These are phyloP conservation scores for Noccaea caerulescens DNA, from an alignment of 345 rosid species.

Conservation along the genomic window DNA sequence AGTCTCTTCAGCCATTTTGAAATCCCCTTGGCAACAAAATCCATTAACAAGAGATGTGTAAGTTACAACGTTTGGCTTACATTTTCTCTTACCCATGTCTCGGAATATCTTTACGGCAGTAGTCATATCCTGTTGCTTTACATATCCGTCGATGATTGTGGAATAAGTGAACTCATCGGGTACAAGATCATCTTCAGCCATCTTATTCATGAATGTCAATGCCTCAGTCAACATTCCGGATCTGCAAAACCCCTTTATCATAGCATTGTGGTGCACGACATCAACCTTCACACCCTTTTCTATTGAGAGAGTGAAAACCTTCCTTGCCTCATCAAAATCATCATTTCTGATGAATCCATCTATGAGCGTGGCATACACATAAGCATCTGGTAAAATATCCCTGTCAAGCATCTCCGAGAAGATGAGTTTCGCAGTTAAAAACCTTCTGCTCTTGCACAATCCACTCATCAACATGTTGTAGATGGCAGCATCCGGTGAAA, in stretches of 20 bases:
- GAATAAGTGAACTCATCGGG: constrained; percentile 86
- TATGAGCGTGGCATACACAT: constrained; percentile 68
- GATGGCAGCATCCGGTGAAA: constrained; percentile 74
- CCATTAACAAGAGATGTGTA: constrained; percentile 79
- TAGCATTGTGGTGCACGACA: constrained; percentile 69
- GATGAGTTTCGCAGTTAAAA: constrained; percentile 65
- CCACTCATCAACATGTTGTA: constrained; percentile 88
- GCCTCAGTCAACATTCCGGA: constrained; percentile 74
- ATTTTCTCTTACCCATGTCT: constrained; percentile 61
- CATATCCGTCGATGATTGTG: constrained; percentile 74
- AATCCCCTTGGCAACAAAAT: constrained; percentile 63
- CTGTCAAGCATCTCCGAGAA: constrained; percentile 77
- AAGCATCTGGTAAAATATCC: constrained; percentile 66
- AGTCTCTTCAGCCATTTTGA: constrained; percentile 57
- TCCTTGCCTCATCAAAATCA: constrained; percentile 64
- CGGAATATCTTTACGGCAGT: constrained; percentile 61
- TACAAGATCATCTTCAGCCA: constrained; percentile 50
- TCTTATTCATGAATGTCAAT: constrained; percentile 54
- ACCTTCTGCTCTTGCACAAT: constrained; percentile 72
- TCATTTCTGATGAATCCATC: constrained; percentile 76
- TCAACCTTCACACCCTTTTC: constrained; percentile 63
- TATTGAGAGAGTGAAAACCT: constrained; percentile 55
- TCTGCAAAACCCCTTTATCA: constrained; percentile 92
- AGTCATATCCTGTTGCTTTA: constrained; percentile 70
- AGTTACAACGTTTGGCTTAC: constrained; percentile 80